Evolutionary conservation across 345 rosid genomes (phyloP), one percentile per base, ranked within the genome.

Genomic region (Citrus maxima): DNA sequence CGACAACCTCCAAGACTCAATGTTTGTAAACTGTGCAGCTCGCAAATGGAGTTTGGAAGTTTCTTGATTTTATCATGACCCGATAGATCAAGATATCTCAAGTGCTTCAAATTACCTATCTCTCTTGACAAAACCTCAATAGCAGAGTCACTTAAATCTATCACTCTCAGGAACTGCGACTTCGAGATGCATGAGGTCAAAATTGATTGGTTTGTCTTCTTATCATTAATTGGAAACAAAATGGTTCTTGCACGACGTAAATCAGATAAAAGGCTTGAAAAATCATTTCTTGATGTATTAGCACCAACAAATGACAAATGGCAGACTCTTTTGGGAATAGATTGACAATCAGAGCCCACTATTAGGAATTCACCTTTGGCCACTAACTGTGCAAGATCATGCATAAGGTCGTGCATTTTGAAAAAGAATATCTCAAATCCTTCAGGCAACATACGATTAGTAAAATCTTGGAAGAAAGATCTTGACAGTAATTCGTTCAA

Each of bases 401-500:
- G 85, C 56, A 86, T 59, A 62, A 79, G 77, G 32, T 38, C 25
- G 38, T 84, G 81, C 25, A 82, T 78, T 49, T 79, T 54, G 35
- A 32, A 32, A 32, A 5, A 0, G 35, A 32, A 32, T 3, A 32
- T 2, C 35, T 32, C 35, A 32, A 32, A 32, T 32, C 4, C 35
- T 32, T 0, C 30, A 28, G 1, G 1, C 1, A n/a, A n/a, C n/a
- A n/a, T n/a, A n/a, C n/a, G n/a, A 0, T 32, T 27, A 27, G 27
- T 27, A 27, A 27, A 27, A 27, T 27, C 27, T 27, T 27, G 28
- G 35, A 34, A 34, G 35, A 34, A 34, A 34, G 35, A 34, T 34
- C 35, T 34, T 34, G 35, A 83, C 10, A 2, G 14, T 6, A 84
- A 24, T 28, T 82, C 82, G 32, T 60, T 69, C 27, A 76, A 74